phyloP scores from a whole-genome alignment of 257 asterid genomes.

The Primulina huaijiensis region DNA sequence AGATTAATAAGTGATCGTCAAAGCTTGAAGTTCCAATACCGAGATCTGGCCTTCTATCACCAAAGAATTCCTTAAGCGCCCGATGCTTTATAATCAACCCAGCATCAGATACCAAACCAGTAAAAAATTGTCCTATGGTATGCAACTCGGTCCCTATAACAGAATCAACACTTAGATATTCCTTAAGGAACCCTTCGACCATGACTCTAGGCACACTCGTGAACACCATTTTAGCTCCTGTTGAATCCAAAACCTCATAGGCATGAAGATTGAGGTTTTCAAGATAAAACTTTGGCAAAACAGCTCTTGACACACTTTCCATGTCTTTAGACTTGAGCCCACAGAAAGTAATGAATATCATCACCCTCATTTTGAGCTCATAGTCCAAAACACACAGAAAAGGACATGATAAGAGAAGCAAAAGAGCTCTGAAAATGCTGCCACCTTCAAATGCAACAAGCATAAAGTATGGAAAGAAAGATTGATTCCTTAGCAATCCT shows the following conservation, averaged over 20 bases:
- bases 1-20: slow-evolving; percentile 56
- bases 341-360: slow-evolving; percentile 78
- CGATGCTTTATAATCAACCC: slow-evolving; percentile 64
- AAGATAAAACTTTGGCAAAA: slow-evolving; percentile 76
- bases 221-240: slow-evolving; percentile 42
- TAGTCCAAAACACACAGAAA: slow-evolving; percentile 36
- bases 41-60: slow-evolving; percentile 56
- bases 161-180: slow-evolving; percentile 53
- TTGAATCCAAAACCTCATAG: slow-evolving; percentile 45
- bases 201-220: slow-evolving; percentile 73
- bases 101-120: slow-evolving; percentile 47
- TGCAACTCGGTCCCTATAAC: slow-evolving; percentile 78
- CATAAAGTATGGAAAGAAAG: slow-evolving; percentile 93
- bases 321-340: slow-evolving; percentile 56
- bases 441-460: slow-evolving; percentile 93
- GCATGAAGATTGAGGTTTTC: slow-evolving; percentile 55
- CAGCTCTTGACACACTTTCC: slow-evolving; percentile 65
- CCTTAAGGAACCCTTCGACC: slow-evolving; percentile 77
- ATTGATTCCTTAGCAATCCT: slow-evolving; percentile 43
- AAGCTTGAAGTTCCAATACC: slow-evolving; percentile 56
- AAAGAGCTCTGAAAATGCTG: slow-evolving; percentile 58
- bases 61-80: slow-evolving; percentile 58
- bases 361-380: slow-evolving; percentile 49
- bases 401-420: slow-evolving; percentile 62
- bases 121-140: slow-evolving; percentile 46